phyloP scores from a whole-genome alignment of 495 filamentous ascomycete species.

The Aspergillus diversus region DNA sequence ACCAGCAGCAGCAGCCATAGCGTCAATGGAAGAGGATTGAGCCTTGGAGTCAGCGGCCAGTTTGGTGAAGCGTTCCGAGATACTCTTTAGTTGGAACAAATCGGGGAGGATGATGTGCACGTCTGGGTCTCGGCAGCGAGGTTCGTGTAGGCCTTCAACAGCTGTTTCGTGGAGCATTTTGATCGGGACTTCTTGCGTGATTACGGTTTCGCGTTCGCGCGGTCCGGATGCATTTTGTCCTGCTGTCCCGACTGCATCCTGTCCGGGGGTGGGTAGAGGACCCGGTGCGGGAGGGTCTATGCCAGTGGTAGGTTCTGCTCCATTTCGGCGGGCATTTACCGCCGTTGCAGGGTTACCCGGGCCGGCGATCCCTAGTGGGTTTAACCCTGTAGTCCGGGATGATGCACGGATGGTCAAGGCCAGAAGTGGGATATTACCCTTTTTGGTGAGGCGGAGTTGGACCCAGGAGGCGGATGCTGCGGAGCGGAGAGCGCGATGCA shows the following conservation, averaged over 20 bases:
- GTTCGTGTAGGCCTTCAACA: constrained; percentile 87
- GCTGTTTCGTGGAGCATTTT: constrained; percentile 78
- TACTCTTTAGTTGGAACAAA: constrained; percentile 80
- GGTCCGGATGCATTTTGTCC: constrained; percentile 15
- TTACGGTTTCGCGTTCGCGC: constrained; percentile 75
- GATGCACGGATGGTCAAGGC: constrained; percentile 78
- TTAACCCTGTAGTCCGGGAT: constrained; percentile 46
- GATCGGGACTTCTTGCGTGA: constrained; percentile 97
- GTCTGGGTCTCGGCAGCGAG: constrained; percentile 86
- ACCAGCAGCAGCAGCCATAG: neutral
- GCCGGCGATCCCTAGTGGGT: constrained; percentile 49
- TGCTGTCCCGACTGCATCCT: neutral
- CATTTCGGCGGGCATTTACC: neutral
- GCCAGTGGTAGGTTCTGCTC: too few species aligned
- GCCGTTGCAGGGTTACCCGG: neutral
- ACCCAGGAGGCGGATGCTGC: constrained; percentile 75
- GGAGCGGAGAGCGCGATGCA: constrained; percentile 85
- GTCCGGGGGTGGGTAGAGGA: too few species aligned
- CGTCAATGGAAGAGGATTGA: neutral
- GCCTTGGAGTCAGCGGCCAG: constrained; percentile 53
- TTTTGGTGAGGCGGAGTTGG: constrained; percentile 88
- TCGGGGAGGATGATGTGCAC: constrained; percentile 90
- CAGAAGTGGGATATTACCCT: constrained; percentile 80
- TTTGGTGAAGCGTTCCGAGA: constrained; percentile 92
- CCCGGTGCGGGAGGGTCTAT: neutral